Evolutionary conservation across 768 basidiomycete genomes (phyloP), one percentile per base, ranked within the genome.

Genomic region (Phanerochaete sordida): DNA sequence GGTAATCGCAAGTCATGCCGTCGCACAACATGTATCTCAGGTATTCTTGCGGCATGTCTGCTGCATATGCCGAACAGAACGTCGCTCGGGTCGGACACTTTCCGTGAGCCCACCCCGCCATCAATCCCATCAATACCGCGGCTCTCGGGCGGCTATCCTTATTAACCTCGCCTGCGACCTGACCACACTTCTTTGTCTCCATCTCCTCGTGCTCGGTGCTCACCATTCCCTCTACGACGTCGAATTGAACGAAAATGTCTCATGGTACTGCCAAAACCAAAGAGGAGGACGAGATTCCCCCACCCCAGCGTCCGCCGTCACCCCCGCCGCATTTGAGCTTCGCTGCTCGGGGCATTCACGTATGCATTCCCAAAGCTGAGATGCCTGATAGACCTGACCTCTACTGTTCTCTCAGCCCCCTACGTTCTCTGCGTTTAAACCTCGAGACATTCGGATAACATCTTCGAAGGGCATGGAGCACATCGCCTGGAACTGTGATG

Each of bases 401-500:
- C 44, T 43, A 24, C 39, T 51, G 45, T 27, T 76, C 50, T 24
- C 35, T 3, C 3, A 91, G 90, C 82, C 85, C 54, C 90, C 90
- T 31, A 88, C 81, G 21, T 92, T 91, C 72, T 86, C 89, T 60
- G 87, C 90, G 2, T 90, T 90, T 70, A 86, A 87, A 67, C 89
- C 90, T 6, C 81, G 89, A 69, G 88, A 91, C 69, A 81, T 87
- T 58, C 82, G 86, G 24, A 82, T 89, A 58, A 75, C 84, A 3
- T 85, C 82, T 50, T 71, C 82, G 19, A 86, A 88, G 65, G 71
- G 73, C 0, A 88, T 91, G 77, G 88, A 79, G 47, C 88, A 90
- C 68, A 84, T 92, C 55, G 87, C 89, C 0, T 93, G 90, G 90
- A 92, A 79, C 65, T 91, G 90, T 66, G 91, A 93, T 67, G 91